A percentile compares a stretch with the other conserved stretches of the same genome.
phyloP scores from a whole-genome alignment of 805 yeast genomes.

The Nakazawaea holstii region DNA sequence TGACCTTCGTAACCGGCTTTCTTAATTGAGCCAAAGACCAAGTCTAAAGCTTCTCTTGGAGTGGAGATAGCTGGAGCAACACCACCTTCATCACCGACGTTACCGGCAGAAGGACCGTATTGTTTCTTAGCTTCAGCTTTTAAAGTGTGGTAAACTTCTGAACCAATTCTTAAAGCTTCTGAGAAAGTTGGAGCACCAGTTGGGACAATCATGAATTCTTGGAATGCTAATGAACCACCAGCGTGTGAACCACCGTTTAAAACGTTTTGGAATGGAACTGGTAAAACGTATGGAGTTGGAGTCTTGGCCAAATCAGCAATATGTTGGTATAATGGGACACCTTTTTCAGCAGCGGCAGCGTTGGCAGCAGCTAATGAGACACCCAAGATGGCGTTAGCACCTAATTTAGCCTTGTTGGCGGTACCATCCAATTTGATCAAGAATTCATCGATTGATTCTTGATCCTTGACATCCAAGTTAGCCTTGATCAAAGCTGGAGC shows the following conservation, averaged over 20 bases:
- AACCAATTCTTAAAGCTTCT: slow-evolving; percentile 94
- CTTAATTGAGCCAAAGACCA: slow-evolving; percentile 84
- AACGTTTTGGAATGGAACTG: slow-evolving; percentile 99
- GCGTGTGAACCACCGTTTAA: slow-evolving; percentile 99
- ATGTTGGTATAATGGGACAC: slow-evolving; percentile 90
- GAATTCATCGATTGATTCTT: slow-evolving; percentile 82
- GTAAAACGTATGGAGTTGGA: slow-evolving; percentile 82
- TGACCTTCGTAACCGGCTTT: slow-evolving; percentile 93
- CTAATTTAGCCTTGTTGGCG: slow-evolving; percentile 93
- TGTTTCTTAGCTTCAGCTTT: slow-evolving; percentile 88
- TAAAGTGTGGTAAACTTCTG: slow-evolving; percentile 97
- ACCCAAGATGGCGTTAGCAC: slow-evolving; percentile 98
- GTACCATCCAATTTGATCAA: slow-evolving; percentile 89
- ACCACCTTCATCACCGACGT: slow-evolving; percentile 99
- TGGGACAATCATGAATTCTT: slow-evolving; percentile 99
- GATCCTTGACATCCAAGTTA: slow-evolving; percentile 79
- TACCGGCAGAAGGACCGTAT: slow-evolving; percentile 98
- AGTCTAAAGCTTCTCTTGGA: slow-evolving; percentile 96
- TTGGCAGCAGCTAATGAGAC: slow-evolving; percentile 95
- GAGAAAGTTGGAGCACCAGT: slow-evolving; percentile 83
- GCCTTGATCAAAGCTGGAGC: slow-evolving; percentile 90
- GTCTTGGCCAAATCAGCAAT: slow-evolving; percentile 76
- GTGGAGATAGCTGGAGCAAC: slow-evolving; percentile 97
- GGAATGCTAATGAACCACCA: slow-evolving; percentile 98
- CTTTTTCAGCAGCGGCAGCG: slow-evolving; percentile 97